A percentile compares a stretch with the other conserved stretches of the same genome.
phyloP scores from a whole-genome alignment of 2,329 filamentous ascomycete species.

The Xylaria sp. region DNA sequence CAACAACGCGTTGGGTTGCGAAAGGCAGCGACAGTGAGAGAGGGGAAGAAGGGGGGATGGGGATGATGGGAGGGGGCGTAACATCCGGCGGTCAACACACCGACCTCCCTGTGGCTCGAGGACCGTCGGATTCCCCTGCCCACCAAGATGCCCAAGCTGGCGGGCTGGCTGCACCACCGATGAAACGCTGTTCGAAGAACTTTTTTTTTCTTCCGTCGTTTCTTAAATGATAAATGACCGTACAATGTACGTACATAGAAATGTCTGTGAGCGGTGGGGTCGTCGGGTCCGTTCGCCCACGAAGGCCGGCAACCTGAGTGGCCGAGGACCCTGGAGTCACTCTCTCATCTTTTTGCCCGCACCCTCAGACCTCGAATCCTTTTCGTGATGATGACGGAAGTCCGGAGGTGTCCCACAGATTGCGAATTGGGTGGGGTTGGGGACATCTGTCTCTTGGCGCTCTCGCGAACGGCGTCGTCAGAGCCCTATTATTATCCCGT shows the following conservation, averaged over 20 bases:
- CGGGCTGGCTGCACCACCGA: slow-evolving; percentile 3
- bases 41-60: slow-evolving; percentile 6
- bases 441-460: slow-evolving; percentile 12
- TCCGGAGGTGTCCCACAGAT: not conserved
- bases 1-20: no score
- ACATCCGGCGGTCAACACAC: slow-evolving; percentile 5
- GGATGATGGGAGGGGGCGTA: not conserved
- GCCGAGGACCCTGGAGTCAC: not conserved
- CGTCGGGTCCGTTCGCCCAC: not conserved
- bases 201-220: not conserved
- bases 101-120: slow-evolving; percentile 17
- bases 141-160: slow-evolving; percentile 17
- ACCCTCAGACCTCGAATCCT: slow-evolving; percentile 2
- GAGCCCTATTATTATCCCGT: slow-evolving; percentile 6
- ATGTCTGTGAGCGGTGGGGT: not conserved
- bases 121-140: slow-evolving; percentile 7
- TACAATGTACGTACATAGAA: not conserved
- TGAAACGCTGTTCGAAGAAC: slow-evolving; percentile 20
- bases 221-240: not conserved
- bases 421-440: slow-evolving; percentile 15
- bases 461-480: slow-evolving; percentile 22
- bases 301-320: not conserved
- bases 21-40: no score
- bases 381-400: slow-evolving; percentile 11
- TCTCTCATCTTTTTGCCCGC: no score